phyloP scores from a whole-genome alignment of 2,329 filamentous ascomycete genomes.

The Ilyonectria destructans region DNA sequence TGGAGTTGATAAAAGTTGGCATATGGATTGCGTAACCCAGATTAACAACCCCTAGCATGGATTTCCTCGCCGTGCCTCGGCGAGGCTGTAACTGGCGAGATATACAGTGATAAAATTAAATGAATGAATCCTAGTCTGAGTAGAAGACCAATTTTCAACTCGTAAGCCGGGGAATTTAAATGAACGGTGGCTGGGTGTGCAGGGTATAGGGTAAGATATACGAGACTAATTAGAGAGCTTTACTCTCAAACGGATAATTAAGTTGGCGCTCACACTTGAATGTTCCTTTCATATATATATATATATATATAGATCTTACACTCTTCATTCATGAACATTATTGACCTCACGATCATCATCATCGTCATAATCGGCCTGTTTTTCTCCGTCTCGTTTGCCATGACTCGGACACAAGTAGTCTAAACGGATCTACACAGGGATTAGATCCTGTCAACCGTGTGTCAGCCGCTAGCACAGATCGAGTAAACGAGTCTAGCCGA shows the following conservation, averaged over 20 bases:
- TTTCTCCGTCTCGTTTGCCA: not conserved
- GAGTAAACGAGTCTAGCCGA: conserved; percentile 1
- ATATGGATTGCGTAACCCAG: no score
- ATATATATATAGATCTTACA: rapidly evolving
- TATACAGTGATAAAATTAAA: not conserved
- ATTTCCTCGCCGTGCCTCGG: no score
- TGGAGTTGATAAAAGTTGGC: not conserved
- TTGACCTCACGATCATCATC: not conserved
- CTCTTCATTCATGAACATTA: not conserved
- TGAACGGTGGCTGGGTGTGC: not conserved
- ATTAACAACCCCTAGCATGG: not conserved
- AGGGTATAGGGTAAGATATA: not conserved
- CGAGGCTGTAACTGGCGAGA: not conserved
- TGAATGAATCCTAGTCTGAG: not conserved
- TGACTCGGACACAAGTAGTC: not conserved
- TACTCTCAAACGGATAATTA: not conserved
- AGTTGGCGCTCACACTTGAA: not conserved
- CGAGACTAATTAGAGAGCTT: not conserved
- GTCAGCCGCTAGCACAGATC: conserved; percentile 3
- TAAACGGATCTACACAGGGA: conserved; percentile 9
- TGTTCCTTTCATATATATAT: rapidly evolving
- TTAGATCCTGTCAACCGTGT: not conserved
- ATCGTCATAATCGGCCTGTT: not conserved
- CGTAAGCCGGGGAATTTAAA: not conserved
- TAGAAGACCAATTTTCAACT: not conserved